Evolutionary conservation across 169 alveolate genomes (phyloP).

Genomic region (Toxoplasma gondii): DNA sequence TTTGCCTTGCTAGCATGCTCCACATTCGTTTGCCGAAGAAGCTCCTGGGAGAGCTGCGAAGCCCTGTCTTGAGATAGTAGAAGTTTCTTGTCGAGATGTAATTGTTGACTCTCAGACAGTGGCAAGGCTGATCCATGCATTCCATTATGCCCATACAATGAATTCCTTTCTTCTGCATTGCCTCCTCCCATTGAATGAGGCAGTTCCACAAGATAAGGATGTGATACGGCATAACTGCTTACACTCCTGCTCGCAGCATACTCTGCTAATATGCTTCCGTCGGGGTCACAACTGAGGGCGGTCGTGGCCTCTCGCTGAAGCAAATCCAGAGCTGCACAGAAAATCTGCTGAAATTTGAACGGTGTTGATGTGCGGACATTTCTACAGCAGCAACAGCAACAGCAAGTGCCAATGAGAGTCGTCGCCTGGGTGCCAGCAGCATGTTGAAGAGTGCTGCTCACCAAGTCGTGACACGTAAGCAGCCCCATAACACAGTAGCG

Average conservation of each 20-base stretch:
- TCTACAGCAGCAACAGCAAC: constrained; percentile 27
- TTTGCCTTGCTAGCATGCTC: neutral
- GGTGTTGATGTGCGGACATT: neutral
- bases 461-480: neutral
- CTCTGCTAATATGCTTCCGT: neutral
- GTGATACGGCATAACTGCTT: neutral
- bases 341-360: neutral
- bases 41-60: neutral
- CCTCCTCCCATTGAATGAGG: neutral
- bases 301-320: neutral
- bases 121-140: neutral
- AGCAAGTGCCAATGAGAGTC: constrained; percentile 15
- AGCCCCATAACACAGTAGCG: neutral
- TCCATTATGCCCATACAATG: neutral
- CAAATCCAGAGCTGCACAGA: neutral
- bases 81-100: neutral
- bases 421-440: neutral
- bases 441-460: neutral
- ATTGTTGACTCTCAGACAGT: neutral
- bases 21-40: neutral
- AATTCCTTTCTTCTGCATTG: neutral
- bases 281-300: neutral
- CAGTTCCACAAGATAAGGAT: neutral
- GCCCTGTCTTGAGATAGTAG: neutral
- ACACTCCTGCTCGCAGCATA: neutral